Conservation (phyloP, 23 red algal genomes). For the Gracilaria gracilis region DNA sequence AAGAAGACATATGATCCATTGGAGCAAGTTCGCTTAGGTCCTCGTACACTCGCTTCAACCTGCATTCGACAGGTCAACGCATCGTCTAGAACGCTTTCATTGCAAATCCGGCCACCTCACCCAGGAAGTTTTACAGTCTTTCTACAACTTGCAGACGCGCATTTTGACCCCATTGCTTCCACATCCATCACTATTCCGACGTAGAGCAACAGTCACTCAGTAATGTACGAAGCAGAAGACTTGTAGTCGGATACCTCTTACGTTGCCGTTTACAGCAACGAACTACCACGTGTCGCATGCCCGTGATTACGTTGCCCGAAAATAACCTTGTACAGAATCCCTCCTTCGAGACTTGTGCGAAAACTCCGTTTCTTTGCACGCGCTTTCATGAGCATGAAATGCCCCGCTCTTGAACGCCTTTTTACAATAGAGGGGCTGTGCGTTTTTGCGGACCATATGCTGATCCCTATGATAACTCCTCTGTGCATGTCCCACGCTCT, state of each 20-base stretch:
- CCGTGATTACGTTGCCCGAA: neutral
- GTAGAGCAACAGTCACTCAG: neutral
- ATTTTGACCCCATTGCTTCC: neutral
- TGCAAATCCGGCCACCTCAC: neutral
- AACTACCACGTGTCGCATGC: neutral
- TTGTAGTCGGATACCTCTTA: neutral
- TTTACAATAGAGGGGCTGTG: slow-evolving; percentile 67
- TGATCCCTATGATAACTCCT: neutral
- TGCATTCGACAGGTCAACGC: slow-evolving; percentile 11
- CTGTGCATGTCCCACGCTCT: neutral
- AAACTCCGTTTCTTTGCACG: slow-evolving; percentile 27
- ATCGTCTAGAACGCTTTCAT: neutral
- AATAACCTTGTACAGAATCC: slow-evolving; percentile 46
- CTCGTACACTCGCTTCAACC: neutral
- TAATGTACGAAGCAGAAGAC: neutral
- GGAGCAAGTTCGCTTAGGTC: neutral
- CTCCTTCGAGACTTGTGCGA: slow-evolving; percentile 34
- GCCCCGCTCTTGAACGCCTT: slow-evolving; percentile 50
- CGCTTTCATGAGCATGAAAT: slow-evolving; percentile 15
- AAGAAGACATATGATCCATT: neutral
- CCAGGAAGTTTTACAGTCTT: neutral
- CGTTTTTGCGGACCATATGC: slow-evolving; percentile 43
- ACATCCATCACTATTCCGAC: neutral
- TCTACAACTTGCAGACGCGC: neutral
- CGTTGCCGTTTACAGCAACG: neutral